A percentile compares a stretch with the other conserved stretches of the same genome.
Conservation (phyloP, 75 land plant genomes). For the Gnetum montanum region DNA sequence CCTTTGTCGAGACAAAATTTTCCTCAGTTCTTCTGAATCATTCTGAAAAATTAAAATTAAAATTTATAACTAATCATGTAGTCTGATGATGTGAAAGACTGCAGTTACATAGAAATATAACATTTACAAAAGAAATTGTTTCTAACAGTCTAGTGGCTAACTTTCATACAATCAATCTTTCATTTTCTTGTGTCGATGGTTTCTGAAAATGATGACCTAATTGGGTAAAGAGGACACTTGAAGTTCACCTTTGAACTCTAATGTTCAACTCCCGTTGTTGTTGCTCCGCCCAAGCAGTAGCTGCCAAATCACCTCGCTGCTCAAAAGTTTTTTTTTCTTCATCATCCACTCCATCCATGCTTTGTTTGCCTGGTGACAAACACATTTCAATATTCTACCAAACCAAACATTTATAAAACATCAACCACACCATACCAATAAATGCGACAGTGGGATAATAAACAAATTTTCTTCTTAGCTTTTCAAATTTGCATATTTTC, state of each 20-base stretch:
- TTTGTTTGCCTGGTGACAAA: conserved; percentile 71
- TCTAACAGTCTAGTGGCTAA: no score
- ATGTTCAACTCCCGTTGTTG: conserved; percentile 85
- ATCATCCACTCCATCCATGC: conserved; percentile 99
- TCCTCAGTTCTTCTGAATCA: conserved; percentile 92
- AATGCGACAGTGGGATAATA: no score
- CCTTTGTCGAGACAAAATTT: conserved; percentile 66
- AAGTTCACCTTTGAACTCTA: no score
- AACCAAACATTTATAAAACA: background rate
- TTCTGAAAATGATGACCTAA: no score
- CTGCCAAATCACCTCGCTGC: conserved; percentile 93
- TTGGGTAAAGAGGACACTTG: no score
- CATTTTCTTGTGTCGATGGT: no score
- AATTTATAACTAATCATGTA: no score
- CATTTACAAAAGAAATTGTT: background rate
- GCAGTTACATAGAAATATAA: no score
- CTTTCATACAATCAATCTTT: background rate
- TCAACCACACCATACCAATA: background rate
- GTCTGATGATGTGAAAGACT: no score
- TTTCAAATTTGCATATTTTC: no score
- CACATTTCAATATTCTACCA: background rate
- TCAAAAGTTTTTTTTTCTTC: conserved; percentile 97
- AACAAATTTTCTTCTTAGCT: no score
- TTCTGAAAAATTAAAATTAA: conserved; percentile 47
- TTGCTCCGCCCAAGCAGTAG: conserved; percentile 91